Conservation (phyloP, 2,329 filamentous ascomycete species). For the Furcasterigmium furcatum region DNA sequence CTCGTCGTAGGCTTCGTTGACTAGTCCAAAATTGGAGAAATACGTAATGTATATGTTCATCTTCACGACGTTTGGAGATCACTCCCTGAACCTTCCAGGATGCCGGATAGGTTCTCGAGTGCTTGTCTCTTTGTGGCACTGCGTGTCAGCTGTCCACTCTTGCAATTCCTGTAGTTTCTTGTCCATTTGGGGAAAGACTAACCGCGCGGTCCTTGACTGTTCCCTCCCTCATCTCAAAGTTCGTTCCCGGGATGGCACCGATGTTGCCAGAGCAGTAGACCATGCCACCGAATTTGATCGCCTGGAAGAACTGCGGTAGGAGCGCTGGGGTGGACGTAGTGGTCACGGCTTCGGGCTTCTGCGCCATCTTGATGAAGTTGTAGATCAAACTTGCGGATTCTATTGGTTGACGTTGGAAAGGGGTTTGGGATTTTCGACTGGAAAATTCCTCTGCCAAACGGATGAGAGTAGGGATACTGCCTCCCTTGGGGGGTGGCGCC, state of each 20-base stretch:
- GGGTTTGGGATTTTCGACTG: too few relatives aligned
- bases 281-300: conserved; percentile 59
- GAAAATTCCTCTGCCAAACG: too few relatives aligned
- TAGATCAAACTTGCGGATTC: too few relatives aligned
- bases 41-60: conserved; percentile 63
- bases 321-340: conserved; percentile 24
- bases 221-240: conserved; percentile 43
- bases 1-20: conserved; percentile 54
- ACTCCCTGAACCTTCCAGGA: conserved; percentile 59
- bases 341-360: conserved; percentile 7
- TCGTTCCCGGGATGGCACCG: conserved; percentile 41
- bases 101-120: conserved; percentile 54
- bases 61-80: conserved; percentile 61
- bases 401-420: too few relatives aligned
- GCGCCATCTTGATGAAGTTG: not conserved
- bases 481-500: too few relatives aligned
- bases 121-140: conserved; percentile 40
- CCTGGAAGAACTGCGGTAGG: conserved; percentile 58
- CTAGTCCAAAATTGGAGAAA: conserved; percentile 60
- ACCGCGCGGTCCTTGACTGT: conserved; percentile 51
- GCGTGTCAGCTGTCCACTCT: conserved; percentile 3
- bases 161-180: too few relatives aligned
- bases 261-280: conserved; percentile 70
- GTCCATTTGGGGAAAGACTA: conserved; percentile 17
- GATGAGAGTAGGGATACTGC: too few relatives aligned